A percentile compares a stretch with the other conserved stretches of the same genome.
phyloP scores from a whole-genome alignment of 106 monocot genomes.

The Dendrobium chrysotoxum region DNA sequence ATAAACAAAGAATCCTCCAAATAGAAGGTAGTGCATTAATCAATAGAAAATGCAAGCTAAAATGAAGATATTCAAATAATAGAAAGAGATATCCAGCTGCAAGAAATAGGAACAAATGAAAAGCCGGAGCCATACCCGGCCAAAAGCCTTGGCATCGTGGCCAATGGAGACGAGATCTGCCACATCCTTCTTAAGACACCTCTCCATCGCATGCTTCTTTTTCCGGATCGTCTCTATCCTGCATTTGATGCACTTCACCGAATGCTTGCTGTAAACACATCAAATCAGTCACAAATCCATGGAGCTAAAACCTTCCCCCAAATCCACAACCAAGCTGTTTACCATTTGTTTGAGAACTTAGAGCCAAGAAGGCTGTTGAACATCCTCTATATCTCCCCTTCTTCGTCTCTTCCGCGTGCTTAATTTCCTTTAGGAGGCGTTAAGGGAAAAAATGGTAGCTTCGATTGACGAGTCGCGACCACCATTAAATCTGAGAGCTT shows the following conservation, averaged over 20 bases:
- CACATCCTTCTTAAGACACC: slow-evolving; percentile 65
- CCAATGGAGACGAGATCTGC: slow-evolving; percentile 63
- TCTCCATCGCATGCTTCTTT: slow-evolving; percentile 65
- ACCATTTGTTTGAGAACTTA: slow-evolving; percentile 87
- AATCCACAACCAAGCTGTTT: neutral
- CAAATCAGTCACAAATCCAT: neutral
- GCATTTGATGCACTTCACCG: slow-evolving; percentile 51
- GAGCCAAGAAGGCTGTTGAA: slow-evolving; percentile 49
- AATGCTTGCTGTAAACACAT: slow-evolving; percentile 54
- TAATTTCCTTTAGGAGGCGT: neutral
- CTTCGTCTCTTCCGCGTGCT: neutral
- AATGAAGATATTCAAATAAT: neutral
- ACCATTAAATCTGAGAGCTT: neutral
- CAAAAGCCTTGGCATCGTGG: slow-evolving; percentile 52
- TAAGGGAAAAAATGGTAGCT: neutral
- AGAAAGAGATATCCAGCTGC: neutral
- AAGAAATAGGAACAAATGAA: neutral
- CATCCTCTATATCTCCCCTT: slow-evolving; percentile 28
- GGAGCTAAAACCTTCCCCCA: neutral
- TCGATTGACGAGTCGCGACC: neutral
- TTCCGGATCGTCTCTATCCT: slow-evolving; percentile 52
- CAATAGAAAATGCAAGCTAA: neutral
- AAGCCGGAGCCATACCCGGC: slow-evolving; percentile 34
- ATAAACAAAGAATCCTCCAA: neutral
- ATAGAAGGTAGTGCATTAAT: neutral